A percentile compares a stretch with the other conserved stretches of the same genome.
phyloP scores from a whole-genome alignment of 148 eudicot species.

The Dysphania ambrosioides region DNA sequence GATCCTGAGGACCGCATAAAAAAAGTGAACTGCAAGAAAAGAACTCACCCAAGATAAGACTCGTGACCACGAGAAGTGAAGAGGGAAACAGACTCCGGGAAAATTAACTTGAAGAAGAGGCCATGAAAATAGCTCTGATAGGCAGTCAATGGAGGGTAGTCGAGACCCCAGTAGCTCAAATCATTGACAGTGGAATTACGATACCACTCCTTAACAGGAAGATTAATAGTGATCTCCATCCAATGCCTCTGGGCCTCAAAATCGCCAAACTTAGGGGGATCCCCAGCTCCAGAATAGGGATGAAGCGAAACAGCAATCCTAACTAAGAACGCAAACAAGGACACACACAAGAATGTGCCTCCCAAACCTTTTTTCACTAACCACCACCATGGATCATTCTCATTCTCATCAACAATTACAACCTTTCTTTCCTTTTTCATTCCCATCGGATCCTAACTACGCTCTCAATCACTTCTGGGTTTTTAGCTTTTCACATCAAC shows the following conservation, averaged over 20 bases:
- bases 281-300: slow-evolving; percentile 78
- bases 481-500: no score
- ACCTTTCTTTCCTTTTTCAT: slow-evolving; percentile 30
- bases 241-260: slow-evolving; percentile 98
- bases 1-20: not conserved
- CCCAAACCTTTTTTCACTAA: slow-evolving; percentile 45
- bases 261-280: slow-evolving; percentile 87
- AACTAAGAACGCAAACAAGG: slow-evolving; percentile 65
- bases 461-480: no score
- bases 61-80: slow-evolving; percentile 79
- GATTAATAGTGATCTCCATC: slow-evolving; percentile 93
- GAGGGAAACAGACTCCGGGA: slow-evolving; percentile 71
- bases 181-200: slow-evolving; percentile 73
- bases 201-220: slow-evolving; percentile 79
- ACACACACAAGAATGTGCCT: slow-evolving; percentile 50
- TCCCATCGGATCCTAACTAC: no score
- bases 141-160: slow-evolving; percentile 94
- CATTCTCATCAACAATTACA: slow-evolving; percentile 24
- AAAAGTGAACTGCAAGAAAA: not conserved
- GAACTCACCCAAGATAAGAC: slow-evolving; percentile 77
- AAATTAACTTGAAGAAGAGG: slow-evolving; percentile 48
- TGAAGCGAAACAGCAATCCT: slow-evolving; percentile 70
- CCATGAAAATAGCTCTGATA: slow-evolving; percentile 95
- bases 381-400: slow-evolving; percentile 58
- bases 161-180: slow-evolving; percentile 89